A percentile compares a stretch with the other conserved stretches of the same genome.
Evolutionary conservation across 345 rosid species (phyloP).

Genomic region (Hibiscus syriacus): DNA sequence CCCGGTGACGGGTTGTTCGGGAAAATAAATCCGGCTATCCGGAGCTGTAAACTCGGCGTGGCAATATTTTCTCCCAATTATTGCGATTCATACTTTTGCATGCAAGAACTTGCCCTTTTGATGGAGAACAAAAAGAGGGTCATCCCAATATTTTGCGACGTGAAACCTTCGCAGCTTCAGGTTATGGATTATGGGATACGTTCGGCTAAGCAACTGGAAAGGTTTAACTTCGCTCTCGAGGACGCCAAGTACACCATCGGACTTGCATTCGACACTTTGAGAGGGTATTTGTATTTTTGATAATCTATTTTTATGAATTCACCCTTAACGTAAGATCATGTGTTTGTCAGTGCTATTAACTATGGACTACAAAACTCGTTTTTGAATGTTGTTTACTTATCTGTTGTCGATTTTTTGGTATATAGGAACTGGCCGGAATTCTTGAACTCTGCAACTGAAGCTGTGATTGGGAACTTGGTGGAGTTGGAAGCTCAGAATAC

Average conservation of each 20-base stretch:
- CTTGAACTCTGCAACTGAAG: not conserved
- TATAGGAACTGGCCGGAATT: not conserved
- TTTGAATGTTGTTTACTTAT: too few relatives aligned
- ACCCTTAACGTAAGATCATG: too few relatives aligned
- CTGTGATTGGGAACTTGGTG: not conserved
- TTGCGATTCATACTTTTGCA: slow-evolving; percentile 67
- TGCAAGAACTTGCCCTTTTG: slow-evolving; percentile 67
- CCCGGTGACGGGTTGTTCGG: slow-evolving; percentile 65
- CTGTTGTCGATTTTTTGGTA: not conserved
- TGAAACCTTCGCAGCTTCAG: slow-evolving; percentile 67
- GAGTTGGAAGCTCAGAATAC: not conserved
- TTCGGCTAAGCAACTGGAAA: slow-evolving; percentile 24
- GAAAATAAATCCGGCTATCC: slow-evolving; percentile 49
- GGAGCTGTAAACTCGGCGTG: slow-evolving; percentile 48
- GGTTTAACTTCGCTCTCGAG: slow-evolving; percentile 48
- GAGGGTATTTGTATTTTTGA: too few relatives aligned
- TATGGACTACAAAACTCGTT: too few relatives aligned
- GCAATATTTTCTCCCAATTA: slow-evolving; percentile 77
- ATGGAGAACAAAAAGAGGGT: slow-evolving; percentile 64
- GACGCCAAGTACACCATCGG: slow-evolving; percentile 77
- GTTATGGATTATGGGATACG: slow-evolving; percentile 33
- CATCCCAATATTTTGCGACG: slow-evolving; percentile 72
- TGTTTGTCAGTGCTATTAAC: too few relatives aligned
- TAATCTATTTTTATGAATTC: too few relatives aligned
- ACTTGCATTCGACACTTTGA: slow-evolving; percentile 57